A percentile compares a stretch with the other conserved stretches of the same genome.
Conservation (phyloP, 768 basidiomycete genomes). For the Austroboletus festivus region DNA sequence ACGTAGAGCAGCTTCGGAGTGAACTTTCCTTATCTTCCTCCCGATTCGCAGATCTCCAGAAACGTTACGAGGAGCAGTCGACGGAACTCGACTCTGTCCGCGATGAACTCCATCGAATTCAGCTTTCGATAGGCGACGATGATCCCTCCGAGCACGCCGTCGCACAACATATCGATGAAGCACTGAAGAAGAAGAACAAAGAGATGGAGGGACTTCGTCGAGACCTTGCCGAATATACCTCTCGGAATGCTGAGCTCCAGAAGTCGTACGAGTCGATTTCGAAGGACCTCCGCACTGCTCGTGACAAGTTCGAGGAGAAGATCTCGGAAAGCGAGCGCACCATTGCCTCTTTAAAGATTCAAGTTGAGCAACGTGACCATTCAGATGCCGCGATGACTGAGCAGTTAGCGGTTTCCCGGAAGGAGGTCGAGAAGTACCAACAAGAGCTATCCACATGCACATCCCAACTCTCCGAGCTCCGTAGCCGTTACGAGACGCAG, state of each 20-base stretch:
- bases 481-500: background rate
- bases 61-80: background rate
- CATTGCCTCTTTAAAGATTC: background rate
- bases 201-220: conserved; percentile 4
- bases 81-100: background rate
- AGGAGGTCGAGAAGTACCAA: background rate
- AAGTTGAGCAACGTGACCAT: conserved; percentile 3
- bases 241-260: conserved; percentile 5
- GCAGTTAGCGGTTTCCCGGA: background rate
- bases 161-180: background rate
- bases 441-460: background rate
- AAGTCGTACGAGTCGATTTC: conserved; percentile 1
- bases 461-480: background rate
- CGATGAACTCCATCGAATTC: background rate
- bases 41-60: background rate
- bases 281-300: background rate
- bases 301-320: conserved; percentile 2
- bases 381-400: background rate
- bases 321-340: conserved; percentile 1
- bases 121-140: background rate
- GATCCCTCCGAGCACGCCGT: background rate
- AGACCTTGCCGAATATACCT: background rate
- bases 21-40: background rate
- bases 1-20: background rate
- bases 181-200: background rate